These are phyloP conservation scores for Phanerodontia chrysosporium DNA, from an alignment of 768 basidiomycete species.

Conservation along the genomic window DNA sequence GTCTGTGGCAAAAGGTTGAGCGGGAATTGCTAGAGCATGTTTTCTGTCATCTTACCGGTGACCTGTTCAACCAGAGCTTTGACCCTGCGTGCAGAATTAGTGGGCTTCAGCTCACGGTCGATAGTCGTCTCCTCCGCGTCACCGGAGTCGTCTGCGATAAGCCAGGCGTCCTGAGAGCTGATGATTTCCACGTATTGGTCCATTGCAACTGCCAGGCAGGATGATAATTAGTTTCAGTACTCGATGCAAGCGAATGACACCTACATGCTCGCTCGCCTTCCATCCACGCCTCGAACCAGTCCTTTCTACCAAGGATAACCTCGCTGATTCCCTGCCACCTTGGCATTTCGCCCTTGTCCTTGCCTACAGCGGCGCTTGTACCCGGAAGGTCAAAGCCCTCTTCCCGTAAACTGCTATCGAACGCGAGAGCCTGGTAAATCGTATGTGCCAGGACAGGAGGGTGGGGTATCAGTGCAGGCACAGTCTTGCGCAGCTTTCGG, in stretches of 20 bases:
- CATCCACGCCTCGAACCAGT: conserved; percentile 92
- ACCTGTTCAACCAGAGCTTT: conserved; percentile 89
- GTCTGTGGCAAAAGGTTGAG: conserved; percentile 44
- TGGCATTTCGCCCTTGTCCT: conserved; percentile 20
- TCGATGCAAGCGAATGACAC: conserved; percentile 25
- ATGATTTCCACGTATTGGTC: conserved; percentile 85
- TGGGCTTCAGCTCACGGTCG: conserved; percentile 53
- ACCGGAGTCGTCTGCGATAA: conserved; percentile 63
- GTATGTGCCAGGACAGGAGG: conserved; percentile 92
- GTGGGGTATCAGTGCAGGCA: conserved; percentile 68
- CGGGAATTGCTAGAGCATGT: no score
- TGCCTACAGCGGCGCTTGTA: conserved; percentile 38
- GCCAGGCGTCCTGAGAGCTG: conserved; percentile 80
- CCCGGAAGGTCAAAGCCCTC: conserved; percentile 64
- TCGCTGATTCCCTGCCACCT: conserved; percentile 79
- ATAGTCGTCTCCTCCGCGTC: conserved; percentile 36
- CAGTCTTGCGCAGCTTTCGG: conserved; percentile 68
- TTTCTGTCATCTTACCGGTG: conserved; percentile 71
- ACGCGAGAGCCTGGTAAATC: conserved; percentile 86
- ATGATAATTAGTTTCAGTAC: not conserved
- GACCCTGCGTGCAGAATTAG: conserved; percentile 78
- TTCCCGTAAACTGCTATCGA: conserved; percentile 75
- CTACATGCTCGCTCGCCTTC: conserved; percentile 84
- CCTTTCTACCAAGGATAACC: conserved; percentile 73
- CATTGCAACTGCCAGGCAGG: conserved; percentile 62